Percentiles rank a stretch among this genome's conserved stretches.
phyloP scores from a whole-genome alignment of 2,329 filamentous ascomycete genomes.

The Cyphellophora attinorum region DNA sequence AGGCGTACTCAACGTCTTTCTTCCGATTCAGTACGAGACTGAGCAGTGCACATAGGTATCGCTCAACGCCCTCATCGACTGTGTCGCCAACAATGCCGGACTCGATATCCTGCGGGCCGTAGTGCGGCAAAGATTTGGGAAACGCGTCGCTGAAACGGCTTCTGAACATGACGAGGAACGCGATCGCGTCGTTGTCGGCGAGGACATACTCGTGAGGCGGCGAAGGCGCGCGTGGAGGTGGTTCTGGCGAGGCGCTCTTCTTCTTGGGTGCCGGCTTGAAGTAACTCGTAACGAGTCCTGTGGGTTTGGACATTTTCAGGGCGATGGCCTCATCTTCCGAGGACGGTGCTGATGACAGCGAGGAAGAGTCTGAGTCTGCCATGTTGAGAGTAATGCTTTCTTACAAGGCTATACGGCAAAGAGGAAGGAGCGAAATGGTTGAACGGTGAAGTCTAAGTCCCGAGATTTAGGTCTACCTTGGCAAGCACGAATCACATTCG shows the following conservation, averaged over 20 bases:
- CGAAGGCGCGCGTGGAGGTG: constrained; percentile 73
- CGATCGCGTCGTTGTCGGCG: constrained; percentile 84
- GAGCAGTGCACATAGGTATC: constrained; percentile 79
- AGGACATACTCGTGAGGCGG: constrained; percentile 84
- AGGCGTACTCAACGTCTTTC: constrained; percentile 93
- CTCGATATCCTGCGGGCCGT: constrained; percentile 93
- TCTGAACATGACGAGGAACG: constrained; percentile 98
- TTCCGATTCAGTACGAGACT: constrained; percentile 89
- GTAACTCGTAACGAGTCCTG: constrained; percentile 37
- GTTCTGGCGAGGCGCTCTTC: constrained; percentile 44
- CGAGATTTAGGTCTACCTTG: no score
- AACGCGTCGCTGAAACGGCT: constrained; percentile 86
- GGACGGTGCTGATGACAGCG: constrained; percentile 49
- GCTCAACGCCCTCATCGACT: constrained; percentile 77
- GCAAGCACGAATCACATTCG: no score
- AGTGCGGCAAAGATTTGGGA: constrained; percentile 74
- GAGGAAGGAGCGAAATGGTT: no score
- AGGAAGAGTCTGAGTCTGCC: constrained; percentile 48
- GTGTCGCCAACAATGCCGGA: constrained; percentile 66
- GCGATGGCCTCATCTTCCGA: constrained; percentile 46
- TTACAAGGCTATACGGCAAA: no score
- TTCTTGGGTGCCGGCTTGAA: constrained; percentile 32
- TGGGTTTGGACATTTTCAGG: constrained; percentile 29
- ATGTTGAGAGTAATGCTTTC: no score
- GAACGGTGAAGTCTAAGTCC: no score